A percentile compares a stretch with the other conserved stretches of the same genome.
These are phyloP conservation scores for Paecilomyces sp. DNA, from an alignment of 2,329 filamentous ascomycete species.

Conservation along the genomic window DNA sequence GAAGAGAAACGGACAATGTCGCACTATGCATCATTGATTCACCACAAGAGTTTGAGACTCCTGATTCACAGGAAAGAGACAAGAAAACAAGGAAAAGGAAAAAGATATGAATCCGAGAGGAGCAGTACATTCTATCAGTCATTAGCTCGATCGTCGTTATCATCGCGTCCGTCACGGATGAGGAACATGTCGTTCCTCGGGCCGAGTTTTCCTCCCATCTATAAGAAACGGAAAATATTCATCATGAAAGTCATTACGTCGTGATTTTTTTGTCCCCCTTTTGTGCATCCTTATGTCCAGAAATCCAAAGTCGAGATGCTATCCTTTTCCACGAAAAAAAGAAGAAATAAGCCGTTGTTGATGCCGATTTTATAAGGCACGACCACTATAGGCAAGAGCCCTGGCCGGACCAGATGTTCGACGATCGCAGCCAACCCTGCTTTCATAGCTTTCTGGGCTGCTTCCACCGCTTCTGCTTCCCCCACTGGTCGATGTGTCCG, in stretches of 20 bases:
- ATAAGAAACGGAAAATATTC: background rate
- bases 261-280: constrained; percentile 1
- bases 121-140: background rate
- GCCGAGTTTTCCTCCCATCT: background rate
- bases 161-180: background rate
- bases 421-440: constrained; percentile 14
- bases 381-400: constrained; percentile 17
- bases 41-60: background rate
- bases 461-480: constrained; percentile 49
- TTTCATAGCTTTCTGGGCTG: constrained; percentile 40
- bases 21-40: background rate
- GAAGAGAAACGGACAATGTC: background rate
- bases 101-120: background rate
- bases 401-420: constrained; percentile 14
- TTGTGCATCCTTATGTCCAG: background rate
- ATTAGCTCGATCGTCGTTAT: constrained; percentile 1
- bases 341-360: background rate
- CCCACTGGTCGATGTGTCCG: constrained; percentile 31
- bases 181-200: background rate
- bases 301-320: background rate
- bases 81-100: background rate
- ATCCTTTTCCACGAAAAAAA: background rate
- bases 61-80: background rate
- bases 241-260: constrained; percentile 7
- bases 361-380: constrained; percentile 3